phyloP scores from a whole-genome alignment of 352 stramenopile species.

The Saprolegnia parasitica region DNA sequence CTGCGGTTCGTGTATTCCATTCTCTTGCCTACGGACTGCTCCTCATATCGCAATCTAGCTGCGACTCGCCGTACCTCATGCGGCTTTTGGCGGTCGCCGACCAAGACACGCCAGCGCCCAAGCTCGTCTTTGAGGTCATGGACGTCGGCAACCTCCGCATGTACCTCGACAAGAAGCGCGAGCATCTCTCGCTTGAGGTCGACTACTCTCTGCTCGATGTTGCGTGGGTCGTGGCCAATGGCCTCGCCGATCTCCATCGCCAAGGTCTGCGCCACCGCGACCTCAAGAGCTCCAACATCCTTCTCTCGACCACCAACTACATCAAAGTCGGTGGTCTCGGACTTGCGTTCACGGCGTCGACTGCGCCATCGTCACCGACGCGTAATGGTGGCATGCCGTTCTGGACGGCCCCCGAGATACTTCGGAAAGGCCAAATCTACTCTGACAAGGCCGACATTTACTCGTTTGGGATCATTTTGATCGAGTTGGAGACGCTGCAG shows the following conservation, averaged over 20 bases:
- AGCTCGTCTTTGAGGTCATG: conserved; percentile 82
- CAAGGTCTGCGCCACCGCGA: conserved; percentile 72
- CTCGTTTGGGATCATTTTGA: conserved; percentile 78
- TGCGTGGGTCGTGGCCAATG: conserved; percentile 69
- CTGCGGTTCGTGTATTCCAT: too few relatives aligned
- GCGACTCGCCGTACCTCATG: too few relatives aligned
- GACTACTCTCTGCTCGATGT: conserved; percentile 51
- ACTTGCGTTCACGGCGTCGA: conserved; percentile 68
- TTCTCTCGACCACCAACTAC: conserved; percentile 53
- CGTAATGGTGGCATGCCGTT: conserved; percentile 79
- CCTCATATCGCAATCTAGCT: too few relatives aligned
- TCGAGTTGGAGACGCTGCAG: too few relatives aligned
- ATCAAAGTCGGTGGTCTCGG: conserved; percentile 79
- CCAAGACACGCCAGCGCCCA: too few relatives aligned
- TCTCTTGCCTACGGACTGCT: too few relatives aligned
- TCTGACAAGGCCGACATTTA: conserved; percentile 83
- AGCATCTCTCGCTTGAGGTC: conserved; percentile 44
- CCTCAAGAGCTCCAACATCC: conserved; percentile 70
- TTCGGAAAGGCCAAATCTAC: conserved; percentile 69
- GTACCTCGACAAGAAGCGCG: conserved; percentile 63
- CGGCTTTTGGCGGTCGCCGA: too few relatives aligned
- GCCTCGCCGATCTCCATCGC: conserved; percentile 73
- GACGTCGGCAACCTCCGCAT: conserved; percentile 71
- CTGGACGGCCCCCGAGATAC: conserved; percentile 73
- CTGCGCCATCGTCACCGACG: too few relatives aligned